Evolutionary conservation across 768 basidiomycete species (phyloP).

Genomic region (Mycena amicta): DNA sequence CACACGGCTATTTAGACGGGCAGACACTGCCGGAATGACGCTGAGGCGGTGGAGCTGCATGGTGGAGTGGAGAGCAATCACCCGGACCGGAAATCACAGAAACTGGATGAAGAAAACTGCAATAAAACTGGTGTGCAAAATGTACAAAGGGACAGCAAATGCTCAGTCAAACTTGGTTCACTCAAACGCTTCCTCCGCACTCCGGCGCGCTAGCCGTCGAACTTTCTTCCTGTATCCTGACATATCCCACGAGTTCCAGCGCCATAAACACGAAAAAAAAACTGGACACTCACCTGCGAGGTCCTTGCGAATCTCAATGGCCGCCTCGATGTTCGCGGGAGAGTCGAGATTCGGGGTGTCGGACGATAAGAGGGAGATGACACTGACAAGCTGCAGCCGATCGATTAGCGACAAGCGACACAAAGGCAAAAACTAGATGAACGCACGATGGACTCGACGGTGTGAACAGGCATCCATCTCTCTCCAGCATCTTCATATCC

Average conservation of each 20-base stretch:
- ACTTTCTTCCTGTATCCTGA: conserved; percentile 95
- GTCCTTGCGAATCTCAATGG: conserved; percentile 79
- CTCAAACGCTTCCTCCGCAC: conserved; percentile 82
- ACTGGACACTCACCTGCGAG: conserved; percentile 48
- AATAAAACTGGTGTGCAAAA: neutral
- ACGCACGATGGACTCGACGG: conserved; percentile 91
- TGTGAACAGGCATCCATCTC: conserved; percentile 97
- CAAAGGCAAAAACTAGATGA: neutral
- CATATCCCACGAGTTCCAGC: conserved; percentile 11
- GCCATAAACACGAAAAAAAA: neutral
- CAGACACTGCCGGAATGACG: neutral
- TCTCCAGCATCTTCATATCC: conserved; percentile 97
- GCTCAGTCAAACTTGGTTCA: neutral
- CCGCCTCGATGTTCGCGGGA: conserved; percentile 96
- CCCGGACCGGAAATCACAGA: no score
- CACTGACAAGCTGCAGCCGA: conserved; percentile 78
- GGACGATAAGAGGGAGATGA: conserved; percentile 93
- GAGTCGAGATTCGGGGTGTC: conserved; percentile 91
- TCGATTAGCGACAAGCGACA: neutral
- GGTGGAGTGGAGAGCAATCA: neutral
- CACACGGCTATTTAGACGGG: neutral
- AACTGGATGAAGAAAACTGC: neutral
- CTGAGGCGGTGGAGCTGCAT: neutral
- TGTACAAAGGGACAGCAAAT: neutral
- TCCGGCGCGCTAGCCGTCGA: conserved; percentile 79